Evolutionary conservation across 2,329 filamentous ascomycete species (phyloP).

Genomic region (Elsinoe fawcettii): DNA sequence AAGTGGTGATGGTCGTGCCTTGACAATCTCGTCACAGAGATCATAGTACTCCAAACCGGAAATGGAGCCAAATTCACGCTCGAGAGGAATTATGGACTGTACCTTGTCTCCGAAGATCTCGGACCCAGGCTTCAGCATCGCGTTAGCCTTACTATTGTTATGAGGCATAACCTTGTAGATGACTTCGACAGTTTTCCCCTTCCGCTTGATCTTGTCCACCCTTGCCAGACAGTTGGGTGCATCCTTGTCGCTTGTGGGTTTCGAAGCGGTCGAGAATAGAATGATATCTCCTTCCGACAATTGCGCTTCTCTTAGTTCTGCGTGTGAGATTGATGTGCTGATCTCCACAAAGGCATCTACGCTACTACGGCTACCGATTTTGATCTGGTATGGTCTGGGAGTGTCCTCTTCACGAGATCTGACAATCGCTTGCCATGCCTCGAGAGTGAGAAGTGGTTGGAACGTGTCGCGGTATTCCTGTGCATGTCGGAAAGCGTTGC

Average conservation of each 20-base stretch:
- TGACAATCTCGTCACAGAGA: slow-evolving; percentile 82
- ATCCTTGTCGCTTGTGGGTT: slow-evolving; percentile 57
- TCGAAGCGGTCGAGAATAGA: slow-evolving; percentile 66
- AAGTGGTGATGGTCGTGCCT: slow-evolving; percentile 82
- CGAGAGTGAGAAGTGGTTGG: slow-evolving; percentile 78
- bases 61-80: slow-evolving; percentile 88
- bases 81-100: slow-evolving; percentile 86
- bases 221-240: slow-evolving; percentile 79
- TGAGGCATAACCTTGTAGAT: slow-evolving; percentile 70
- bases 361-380: slow-evolving; percentile 76
- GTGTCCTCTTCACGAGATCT: slow-evolving; percentile 80
- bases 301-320: slow-evolving; percentile 61
- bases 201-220: slow-evolving; percentile 70
- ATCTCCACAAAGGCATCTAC: slow-evolving; percentile 93
- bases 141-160: slow-evolving; percentile 16
- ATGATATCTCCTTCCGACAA: slow-evolving; percentile 83
- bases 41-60: slow-evolving; percentile 93
- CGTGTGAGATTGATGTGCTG: slow-evolving; percentile 68
- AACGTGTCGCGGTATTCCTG: slow-evolving; percentile 81
- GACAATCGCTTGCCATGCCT: slow-evolving; percentile 92
- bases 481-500: slow-evolving; percentile 68
- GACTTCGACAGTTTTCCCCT: slow-evolving; percentile 74
- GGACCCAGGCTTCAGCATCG: slow-evolving; percentile 56
- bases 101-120: slow-evolving; percentile 72
- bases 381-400: slow-evolving; percentile 75